Base-by-base conservation (phyloP, 2,329 filamentous ascomycete genomes). In the Claviceps sp. region DNA sequence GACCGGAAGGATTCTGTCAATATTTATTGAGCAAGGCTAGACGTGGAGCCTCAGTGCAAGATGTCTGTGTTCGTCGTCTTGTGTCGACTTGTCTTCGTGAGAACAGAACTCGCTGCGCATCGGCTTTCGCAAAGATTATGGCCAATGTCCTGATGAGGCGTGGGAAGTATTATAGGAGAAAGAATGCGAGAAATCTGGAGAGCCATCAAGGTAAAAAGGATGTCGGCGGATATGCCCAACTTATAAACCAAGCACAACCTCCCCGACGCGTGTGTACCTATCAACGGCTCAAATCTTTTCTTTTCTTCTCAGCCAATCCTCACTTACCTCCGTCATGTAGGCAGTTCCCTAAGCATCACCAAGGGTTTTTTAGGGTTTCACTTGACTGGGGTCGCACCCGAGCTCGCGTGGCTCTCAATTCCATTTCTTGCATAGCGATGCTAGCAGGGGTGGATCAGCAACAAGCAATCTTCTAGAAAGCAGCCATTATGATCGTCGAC, bases 401-500 rank as follows among this genome's bases (percentile, higher is more conserved):
- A 53, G 45, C 54, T 56, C 56, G 57, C 55, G 55, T 56, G 56
- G 56, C 54, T 54, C 49, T 50, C 50, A 50, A 54, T 54, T 56
- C 47, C 36, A 50, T 34, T 47, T 46, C 47, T 40, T 36, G 50
- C 42, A 36, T 43, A 40, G 46, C 37, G 22, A 20, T 20, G 26
- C 40, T 37, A 37, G 22, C 50, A 49, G 49, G 44, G 45, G 52
- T 23, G n/a, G 11, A 38, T 44, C 46, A 37, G 46, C 26, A 20
- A 47, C 29, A n/a, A 52, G 47, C 47, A 52, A 45, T 49, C 20
- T 51, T 43, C 39, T 17, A 47, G 29, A 50, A n/a, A 9, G 16
- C 22, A 40, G 23, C 7, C 23, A 29, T 9, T 34, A 22, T 40
- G 29, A 50, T 16, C 20, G 26, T 22, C 37, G 39, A 16, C 5